These are phyloP conservation scores for Mentha longifolia DNA, from an alignment of 257 asterid genomes.

Conservation along the genomic window DNA sequence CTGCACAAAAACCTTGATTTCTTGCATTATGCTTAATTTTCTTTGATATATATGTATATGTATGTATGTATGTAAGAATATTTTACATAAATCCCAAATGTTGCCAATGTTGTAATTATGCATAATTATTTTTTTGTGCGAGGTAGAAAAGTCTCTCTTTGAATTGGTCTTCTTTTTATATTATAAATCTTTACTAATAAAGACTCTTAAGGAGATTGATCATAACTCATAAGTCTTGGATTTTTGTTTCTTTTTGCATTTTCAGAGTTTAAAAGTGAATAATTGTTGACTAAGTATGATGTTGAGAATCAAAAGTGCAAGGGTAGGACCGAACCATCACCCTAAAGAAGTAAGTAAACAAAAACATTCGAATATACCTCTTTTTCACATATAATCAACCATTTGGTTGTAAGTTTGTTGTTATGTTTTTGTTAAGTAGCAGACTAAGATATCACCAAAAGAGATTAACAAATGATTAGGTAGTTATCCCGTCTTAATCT, in stretches of 20 bases:
- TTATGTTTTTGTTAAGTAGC: not conserved
- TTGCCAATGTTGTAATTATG: constrained; percentile 10
- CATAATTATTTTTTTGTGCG: not conserved
- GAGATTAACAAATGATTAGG: constrained; percentile 11
- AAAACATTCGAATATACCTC: no score
- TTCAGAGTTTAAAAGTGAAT: no score
- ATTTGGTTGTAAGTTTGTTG: constrained; percentile 17
- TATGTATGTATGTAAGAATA: not conserved
- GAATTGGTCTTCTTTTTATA: no score
- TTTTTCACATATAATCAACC: not conserved
- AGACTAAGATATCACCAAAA: not conserved
- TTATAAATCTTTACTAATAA: no score
- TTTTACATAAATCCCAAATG: not conserved
- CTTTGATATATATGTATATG: not conserved
- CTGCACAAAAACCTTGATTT: constrained; percentile 83
- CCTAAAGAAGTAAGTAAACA: no score
- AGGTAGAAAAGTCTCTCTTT: not conserved
- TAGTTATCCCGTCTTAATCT: constrained; percentile 22
- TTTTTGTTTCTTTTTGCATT: no score
- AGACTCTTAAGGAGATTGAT: no score
- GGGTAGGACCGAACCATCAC: no score
- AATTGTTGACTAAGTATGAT: no score
- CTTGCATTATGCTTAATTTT: constrained; percentile 1
- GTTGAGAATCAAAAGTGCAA: no score
- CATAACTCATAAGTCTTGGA: no score